phyloP scores from a whole-genome alignment of 805 yeast species.

The Danielozyma ontarioensis region DNA sequence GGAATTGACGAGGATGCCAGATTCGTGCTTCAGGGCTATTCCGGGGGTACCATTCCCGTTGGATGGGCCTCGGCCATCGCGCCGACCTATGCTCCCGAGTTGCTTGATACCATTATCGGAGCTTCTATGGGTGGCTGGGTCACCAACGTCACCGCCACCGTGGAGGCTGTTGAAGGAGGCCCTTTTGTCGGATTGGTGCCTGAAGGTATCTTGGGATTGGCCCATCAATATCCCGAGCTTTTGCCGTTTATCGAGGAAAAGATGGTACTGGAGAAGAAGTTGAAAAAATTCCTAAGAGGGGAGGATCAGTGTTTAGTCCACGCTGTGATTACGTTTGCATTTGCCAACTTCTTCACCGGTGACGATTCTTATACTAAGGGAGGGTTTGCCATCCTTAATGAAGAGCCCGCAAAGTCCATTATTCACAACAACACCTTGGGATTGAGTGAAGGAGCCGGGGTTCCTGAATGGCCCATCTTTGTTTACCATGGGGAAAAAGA shows the following conservation, averaged over 20 bases:
- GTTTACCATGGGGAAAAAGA: conserved; percentile 7
- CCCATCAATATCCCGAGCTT: conserved; percentile 1
- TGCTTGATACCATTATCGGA: neutral
- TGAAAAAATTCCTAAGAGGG: neutral
- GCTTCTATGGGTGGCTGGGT: conserved; percentile 1
- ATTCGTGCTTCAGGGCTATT: conserved; percentile 1
- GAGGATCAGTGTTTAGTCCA: neutral
- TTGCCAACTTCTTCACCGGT: conserved; percentile 10
- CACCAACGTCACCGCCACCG: neutral
- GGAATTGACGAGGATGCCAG: neutral
- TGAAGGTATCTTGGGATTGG: neutral
- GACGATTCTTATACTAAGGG: conserved; percentile 3
- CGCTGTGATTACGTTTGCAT: conserved; percentile 1
- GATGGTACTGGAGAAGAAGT: neutral
- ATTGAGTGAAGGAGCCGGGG: conserved; percentile 4
- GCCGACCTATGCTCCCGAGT: conserved; percentile 1
- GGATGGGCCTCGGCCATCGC: conserved; percentile 1
- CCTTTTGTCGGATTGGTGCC: conserved; percentile 1
- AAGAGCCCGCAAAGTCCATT: conserved; percentile 7
- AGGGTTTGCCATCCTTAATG: conserved; percentile 14
- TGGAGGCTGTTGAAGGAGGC: neutral
- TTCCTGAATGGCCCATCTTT: conserved; percentile 7
- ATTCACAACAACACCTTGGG: conserved; percentile 20
- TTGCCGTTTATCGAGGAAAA: no score
- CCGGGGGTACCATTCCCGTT: conserved; percentile 1